Percentiles rank a stretch among this genome's conserved stretches.
Conservation (phyloP, 2,329 filamentous ascomycete species). For the Didymella pomorum region DNA sequence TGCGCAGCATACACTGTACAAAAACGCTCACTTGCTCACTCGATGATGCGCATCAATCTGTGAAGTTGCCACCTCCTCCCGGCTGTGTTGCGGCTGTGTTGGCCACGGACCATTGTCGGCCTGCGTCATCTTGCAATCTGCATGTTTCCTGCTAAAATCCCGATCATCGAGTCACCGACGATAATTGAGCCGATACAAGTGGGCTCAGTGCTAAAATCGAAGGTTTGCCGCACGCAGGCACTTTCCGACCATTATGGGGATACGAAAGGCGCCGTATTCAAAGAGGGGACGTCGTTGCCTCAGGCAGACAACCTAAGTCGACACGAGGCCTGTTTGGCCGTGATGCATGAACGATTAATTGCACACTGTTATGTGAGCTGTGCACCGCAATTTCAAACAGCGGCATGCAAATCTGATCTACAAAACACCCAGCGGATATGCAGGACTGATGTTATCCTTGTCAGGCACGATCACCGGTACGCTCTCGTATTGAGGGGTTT, state of each 20-base stretch:
- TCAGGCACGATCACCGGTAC: slow-evolving; percentile 59
- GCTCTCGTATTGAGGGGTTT: slow-evolving; percentile 49
- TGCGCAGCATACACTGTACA: background rate
- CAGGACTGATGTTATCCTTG: slow-evolving; percentile 51
- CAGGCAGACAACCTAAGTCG: background rate
- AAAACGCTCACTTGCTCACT: background rate
- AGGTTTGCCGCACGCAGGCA: background rate
- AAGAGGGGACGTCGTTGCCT: background rate
- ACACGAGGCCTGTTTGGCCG: slow-evolving; percentile 4
- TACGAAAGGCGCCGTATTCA: slow-evolving; percentile 9
- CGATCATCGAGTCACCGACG: slow-evolving; percentile 8
- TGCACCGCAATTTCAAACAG: background rate
- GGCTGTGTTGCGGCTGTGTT: slow-evolving; percentile 19
- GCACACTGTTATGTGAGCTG: background rate
- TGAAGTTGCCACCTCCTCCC: slow-evolving; percentile 12
- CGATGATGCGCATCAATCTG: slow-evolving; percentile 2
- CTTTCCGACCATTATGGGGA: background rate
- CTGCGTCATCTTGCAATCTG: slow-evolving; percentile 17
- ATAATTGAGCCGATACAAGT: slow-evolving; percentile 9
- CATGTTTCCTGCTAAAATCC: slow-evolving; percentile 11
- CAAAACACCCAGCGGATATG: slow-evolving; percentile 60
- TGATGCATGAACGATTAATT: slow-evolving; percentile 3
- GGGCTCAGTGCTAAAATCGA: background rate
- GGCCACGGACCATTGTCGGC: slow-evolving; percentile 19
- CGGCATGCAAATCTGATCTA: slow-evolving; percentile 9